Conservation (phyloP, 257 asterid species). For the Anisodus acutangulus region DNA sequence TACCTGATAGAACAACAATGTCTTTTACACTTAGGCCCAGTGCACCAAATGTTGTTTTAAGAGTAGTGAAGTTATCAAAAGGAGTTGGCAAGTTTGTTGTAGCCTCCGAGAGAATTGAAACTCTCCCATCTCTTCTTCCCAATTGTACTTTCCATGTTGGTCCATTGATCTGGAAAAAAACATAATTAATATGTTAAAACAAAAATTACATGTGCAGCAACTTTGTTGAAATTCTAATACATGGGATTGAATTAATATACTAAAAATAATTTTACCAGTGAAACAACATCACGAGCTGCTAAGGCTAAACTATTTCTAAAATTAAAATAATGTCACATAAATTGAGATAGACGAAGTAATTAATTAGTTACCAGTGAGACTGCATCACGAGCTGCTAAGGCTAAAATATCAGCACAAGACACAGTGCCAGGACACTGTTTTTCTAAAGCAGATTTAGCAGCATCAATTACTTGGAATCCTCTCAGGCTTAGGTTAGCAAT, state of each 20-base stretch:
- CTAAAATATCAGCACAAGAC: slow-evolving; percentile 75
- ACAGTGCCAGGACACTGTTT: slow-evolving; percentile 52
- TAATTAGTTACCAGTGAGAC: slow-evolving; percentile 42
- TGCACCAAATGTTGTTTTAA: slow-evolving; percentile 34
- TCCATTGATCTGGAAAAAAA: slow-evolving; percentile 51
- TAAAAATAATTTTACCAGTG: too few relatives aligned
- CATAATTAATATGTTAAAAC: neutral
- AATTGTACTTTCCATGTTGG: slow-evolving; percentile 69
- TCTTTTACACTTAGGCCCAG: slow-evolving; percentile 41
- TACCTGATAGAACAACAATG: slow-evolving; percentile 43
- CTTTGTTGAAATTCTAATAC: neutral
- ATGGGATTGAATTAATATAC: too few relatives aligned
- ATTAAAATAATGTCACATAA: too few relatives aligned
- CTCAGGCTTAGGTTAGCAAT: slow-evolving; percentile 55
- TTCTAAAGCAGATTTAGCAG: slow-evolving; percentile 62
- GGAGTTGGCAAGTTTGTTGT: slow-evolving; percentile 39
- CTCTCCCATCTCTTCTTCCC: slow-evolving; percentile 78
- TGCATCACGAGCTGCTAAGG: slow-evolving; percentile 68
- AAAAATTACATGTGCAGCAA: neutral
- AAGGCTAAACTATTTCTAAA: too few relatives aligned
- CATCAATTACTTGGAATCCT: slow-evolving; percentile 70
- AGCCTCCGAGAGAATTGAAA: slow-evolving; percentile 53
- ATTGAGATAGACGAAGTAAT: neutral
- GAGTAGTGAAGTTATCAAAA: too few relatives aligned
- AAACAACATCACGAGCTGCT: too few relatives aligned